Conservation (phyloP, 345 rosid species). For the Citrus mangshanensis region DNA sequence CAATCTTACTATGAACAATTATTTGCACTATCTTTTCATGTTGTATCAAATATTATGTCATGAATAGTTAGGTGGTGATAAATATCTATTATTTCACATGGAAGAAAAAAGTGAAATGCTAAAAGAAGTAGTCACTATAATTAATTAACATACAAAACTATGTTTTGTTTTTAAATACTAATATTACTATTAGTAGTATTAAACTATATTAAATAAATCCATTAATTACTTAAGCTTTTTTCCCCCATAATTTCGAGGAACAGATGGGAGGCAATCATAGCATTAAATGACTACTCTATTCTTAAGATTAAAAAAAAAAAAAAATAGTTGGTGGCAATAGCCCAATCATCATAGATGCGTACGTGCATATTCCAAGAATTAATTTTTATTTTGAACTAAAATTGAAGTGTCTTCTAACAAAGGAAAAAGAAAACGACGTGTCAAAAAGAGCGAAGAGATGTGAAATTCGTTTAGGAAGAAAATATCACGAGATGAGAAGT, state of each 20-base stretch:
- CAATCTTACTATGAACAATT: too few species aligned
- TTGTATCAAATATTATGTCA: background rate
- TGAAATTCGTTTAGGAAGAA: background rate
- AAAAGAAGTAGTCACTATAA: background rate
- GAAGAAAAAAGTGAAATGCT: too few species aligned
- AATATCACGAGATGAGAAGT: constrained; percentile 11
- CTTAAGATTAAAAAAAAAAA: too few species aligned
- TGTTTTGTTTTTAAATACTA: too few species aligned
- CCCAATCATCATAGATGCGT: background rate
- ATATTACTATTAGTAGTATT: background rate
- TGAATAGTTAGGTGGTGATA: background rate
- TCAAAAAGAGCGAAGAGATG: background rate
- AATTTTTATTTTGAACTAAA: background rate
- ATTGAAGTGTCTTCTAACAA: background rate
- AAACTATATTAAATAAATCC: background rate
- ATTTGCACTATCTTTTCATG: too few species aligned
- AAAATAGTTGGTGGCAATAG: background rate
- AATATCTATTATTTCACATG: too few species aligned
- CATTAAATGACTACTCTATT: background rate
- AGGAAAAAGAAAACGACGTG: background rate
- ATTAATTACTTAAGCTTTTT: background rate
- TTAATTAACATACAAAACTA: background rate
- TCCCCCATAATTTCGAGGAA: background rate
- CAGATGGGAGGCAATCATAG: background rate
- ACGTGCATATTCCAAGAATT: background rate